phyloP scores from a whole-genome alignment of 139 green algal genomes.

The Coccomyxa sp. region DNA sequence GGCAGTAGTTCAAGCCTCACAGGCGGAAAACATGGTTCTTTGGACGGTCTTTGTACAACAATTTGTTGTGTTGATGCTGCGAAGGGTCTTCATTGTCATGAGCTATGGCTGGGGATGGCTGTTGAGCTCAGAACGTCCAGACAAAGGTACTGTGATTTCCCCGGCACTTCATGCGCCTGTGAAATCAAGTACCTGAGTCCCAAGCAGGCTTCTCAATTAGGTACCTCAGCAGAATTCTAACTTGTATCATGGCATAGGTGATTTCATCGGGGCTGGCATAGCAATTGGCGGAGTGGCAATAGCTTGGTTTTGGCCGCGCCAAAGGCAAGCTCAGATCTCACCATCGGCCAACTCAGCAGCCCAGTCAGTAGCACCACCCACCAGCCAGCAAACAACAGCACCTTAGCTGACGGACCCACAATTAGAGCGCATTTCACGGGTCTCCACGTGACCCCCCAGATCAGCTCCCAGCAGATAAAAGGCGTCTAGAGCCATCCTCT shows the following conservation, averaged over 20 bases:
- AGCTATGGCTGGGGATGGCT: slow-evolving; percentile 76
- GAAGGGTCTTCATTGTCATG: slow-evolving; percentile 74
- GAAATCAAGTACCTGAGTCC: too few species aligned
- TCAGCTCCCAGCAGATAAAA: too few species aligned
- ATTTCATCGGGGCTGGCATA: slow-evolving; percentile 62
- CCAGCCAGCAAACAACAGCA: too few species aligned
- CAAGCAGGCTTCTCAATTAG: background rate
- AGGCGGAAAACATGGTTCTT: too few species aligned
- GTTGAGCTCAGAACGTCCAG: slow-evolving; percentile 57
- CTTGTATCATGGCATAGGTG: slow-evolving; percentile 29
- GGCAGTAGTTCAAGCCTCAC: background rate
- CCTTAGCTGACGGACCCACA: too few species aligned
- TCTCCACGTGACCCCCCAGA: too few species aligned
- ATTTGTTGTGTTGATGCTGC: slow-evolving; percentile 33
- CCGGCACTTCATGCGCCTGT: background rate
- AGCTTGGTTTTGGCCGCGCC: slow-evolving; percentile 65
- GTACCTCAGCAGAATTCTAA: background rate
- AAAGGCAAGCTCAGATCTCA: background rate
- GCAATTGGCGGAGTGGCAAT: slow-evolving; percentile 64
- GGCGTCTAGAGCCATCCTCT: too few species aligned
- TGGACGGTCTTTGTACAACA: background rate
- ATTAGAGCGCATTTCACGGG: too few species aligned
- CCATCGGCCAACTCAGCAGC: background rate
- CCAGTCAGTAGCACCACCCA: too few species aligned
- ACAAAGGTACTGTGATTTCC: slow-evolving; percentile 24